Base-by-base conservation (phyloP, 1,284 basidiomycete species). In the Boletus semigastroideus region DNA sequence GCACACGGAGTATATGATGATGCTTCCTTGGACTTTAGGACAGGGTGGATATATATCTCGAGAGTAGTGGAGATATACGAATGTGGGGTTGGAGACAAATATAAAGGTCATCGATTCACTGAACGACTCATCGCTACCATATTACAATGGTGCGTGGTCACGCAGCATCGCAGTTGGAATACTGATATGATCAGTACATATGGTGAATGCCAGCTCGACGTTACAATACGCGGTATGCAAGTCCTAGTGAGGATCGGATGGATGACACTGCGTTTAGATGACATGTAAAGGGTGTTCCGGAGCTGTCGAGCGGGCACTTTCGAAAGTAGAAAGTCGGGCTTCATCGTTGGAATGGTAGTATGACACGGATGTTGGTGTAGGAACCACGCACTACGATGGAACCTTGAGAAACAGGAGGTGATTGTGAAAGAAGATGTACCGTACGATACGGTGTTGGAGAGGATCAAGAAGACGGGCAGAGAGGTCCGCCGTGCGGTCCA, bases 391-490 rank as follows among this genome's bases (percentile, higher is more conserved):
- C n/a, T 91, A 76, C 70, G 71, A 76, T 6, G 85, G 57, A 76
- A 68, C 63, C 78, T 92, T 28, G 83, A 83, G 45, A 82, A 74
- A 39, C 89, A 94, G 69, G 78, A 80, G 61, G 91, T 93, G 44
- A 57, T 82, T 41, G 90, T 94, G 43, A 83, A 71, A 22, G 84
- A 82, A 14, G 73, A 74, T 4, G 76, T 82, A 11, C 63, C 77
- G 11, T 91, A 88, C 66, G 87, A 92, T 0, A 77, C 78, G 5
- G 75, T 92, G 41, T 69, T 85, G 36, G 83, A 74, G 45, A 90
- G 79, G 76, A 91, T 94, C 68, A 82, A 84, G 77, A 94, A 92
- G 81, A 94, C 91, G 3, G 92, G 92, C 58, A 94, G 94, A 73
- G 81, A 86, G 78, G 84, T 84, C 52, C 49, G 53, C 55, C 8